These are phyloP conservation scores for Murraya koenigii DNA, from an alignment of 345 rosid genomes.

Conservation along the genomic window DNA sequence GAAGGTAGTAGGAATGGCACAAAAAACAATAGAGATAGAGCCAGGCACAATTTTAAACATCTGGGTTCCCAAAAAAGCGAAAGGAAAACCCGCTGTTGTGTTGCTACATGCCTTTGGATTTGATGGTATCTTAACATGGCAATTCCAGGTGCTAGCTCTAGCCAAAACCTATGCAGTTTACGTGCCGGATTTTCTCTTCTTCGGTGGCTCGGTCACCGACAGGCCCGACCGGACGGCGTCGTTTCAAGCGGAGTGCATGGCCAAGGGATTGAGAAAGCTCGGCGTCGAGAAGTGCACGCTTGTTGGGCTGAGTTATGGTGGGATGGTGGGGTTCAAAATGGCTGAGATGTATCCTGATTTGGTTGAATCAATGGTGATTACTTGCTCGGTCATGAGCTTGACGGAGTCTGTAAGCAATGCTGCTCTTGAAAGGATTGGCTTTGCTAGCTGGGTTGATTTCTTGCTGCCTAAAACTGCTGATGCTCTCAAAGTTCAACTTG, in stretches of 20 bases:
- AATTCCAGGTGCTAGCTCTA: slow-evolving; percentile 34
- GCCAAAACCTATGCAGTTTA: slow-evolving; percentile 34
- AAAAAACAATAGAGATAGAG: slow-evolving; percentile 24
- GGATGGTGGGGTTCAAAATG: slow-evolving; percentile 45
- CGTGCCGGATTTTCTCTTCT: slow-evolving; percentile 50
- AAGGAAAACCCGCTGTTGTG: slow-evolving; percentile 22
- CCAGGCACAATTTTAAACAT: slow-evolving; percentile 39
- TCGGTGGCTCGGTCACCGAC: slow-evolving; percentile 41
- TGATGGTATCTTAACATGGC: slow-evolving; percentile 43
- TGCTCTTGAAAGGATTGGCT: slow-evolving; percentile 20
- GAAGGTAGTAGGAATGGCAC: slow-evolving; percentile 28
- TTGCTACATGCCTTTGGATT: slow-evolving; percentile 40
- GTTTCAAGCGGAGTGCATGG: slow-evolving; percentile 48
- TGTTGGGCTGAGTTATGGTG: slow-evolving; percentile 47
- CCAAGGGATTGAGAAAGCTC: slow-evolving; percentile 29
- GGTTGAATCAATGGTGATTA: slow-evolving; percentile 39
- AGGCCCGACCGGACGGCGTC: slow-evolving; percentile 21
- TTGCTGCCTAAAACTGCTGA: slow-evolving; percentile 34
- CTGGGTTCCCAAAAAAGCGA: slow-evolving; percentile 33
- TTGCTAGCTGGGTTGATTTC: slow-evolving; percentile 25
- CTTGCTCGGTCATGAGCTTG: slow-evolving; percentile 26
- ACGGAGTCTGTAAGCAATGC: slow-evolving; percentile 33
- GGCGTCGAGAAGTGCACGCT: slow-evolving; percentile 40
- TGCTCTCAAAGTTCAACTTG: slow-evolving; percentile 16
- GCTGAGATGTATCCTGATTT: slow-evolving; percentile 37